These are phyloP conservation scores for Zangia roseola DNA, from an alignment of 768 basidiomycete species.

Conservation along the genomic window DNA sequence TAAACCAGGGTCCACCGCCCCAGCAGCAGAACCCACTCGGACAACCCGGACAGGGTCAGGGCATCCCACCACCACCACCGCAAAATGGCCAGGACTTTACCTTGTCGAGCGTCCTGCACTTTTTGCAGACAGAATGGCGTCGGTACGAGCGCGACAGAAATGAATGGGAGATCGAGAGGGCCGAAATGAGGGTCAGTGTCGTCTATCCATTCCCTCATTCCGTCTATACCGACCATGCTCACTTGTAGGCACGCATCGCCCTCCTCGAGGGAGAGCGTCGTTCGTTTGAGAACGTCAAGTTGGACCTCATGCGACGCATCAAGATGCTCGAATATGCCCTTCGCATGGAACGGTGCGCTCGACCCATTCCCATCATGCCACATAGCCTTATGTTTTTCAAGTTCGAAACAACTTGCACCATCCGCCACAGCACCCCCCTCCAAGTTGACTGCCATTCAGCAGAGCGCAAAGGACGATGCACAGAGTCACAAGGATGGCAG, in stretches of 20 bases:
- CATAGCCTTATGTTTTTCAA: slow-evolving; percentile 28
- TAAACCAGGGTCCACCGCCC: slow-evolving; percentile 41
- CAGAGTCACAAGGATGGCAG: slow-evolving; percentile 78
- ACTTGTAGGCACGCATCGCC: slow-evolving; percentile 84
- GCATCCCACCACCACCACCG: slow-evolving; percentile 51
- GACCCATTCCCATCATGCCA: slow-evolving; percentile 3
- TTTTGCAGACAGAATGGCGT: slow-evolving; percentile 97
- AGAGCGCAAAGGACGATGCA: slow-evolving; percentile 67
- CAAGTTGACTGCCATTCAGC: slow-evolving; percentile 64
- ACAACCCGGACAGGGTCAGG: slow-evolving; percentile 18
- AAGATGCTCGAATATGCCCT: slow-evolving; percentile 99
- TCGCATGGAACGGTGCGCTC: slow-evolving; percentile 85
- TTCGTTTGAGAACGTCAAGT: slow-evolving; percentile 95
- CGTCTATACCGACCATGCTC: slow-evolving; percentile 9
- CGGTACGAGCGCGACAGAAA: slow-evolving; percentile 97
- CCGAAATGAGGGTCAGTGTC: slow-evolving; percentile 91
- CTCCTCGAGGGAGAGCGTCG: slow-evolving; percentile 95
- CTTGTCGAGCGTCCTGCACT: slow-evolving; percentile 93
- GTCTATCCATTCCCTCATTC: background rate
- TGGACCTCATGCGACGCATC: slow-evolving; percentile 93
- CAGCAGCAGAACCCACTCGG: slow-evolving; percentile 58
- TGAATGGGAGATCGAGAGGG: slow-evolving; percentile 99
- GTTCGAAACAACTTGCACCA: slow-evolving; percentile 73
- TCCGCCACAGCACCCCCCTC: slow-evolving; percentile 57
- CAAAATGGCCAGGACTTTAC: slow-evolving; percentile 92